phyloP scores from a whole-genome alignment of 495 filamentous ascomycete genomes.

The Aspergillus cavernicola region DNA sequence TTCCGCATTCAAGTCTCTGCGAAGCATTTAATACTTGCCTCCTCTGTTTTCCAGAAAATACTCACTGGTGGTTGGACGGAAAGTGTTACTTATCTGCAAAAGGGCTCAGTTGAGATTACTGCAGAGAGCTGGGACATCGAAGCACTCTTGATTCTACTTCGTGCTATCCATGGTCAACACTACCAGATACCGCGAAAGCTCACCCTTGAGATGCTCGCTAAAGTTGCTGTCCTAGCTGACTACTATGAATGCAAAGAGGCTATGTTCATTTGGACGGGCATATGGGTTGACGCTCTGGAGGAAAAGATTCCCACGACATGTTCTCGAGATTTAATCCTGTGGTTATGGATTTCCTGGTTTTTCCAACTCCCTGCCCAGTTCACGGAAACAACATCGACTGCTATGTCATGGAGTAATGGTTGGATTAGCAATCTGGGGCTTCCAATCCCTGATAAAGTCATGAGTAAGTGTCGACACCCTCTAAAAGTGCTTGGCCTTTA shows the following conservation, averaged over 20 bases:
- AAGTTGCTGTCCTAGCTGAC: conserved; percentile 52
- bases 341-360: conserved; percentile 38
- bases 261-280: conserved; percentile 36
- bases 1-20: conserved; percentile 46
- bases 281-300: conserved; percentile 37
- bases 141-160: conserved; percentile 48
- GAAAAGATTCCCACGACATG: conserved; percentile 14
- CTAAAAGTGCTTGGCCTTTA: neutral
- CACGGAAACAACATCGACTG: conserved; percentile 18
- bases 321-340: conserved; percentile 30
- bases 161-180: conserved; percentile 47
- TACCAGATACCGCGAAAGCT: conserved; percentile 37
- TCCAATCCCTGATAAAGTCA: conserved; percentile 24
- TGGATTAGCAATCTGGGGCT: conserved; percentile 24
- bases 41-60: conserved; percentile 42
- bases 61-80: conserved; percentile 35
- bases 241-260: conserved; percentile 47
- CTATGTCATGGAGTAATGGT: conserved; percentile 19
- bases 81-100: conserved; percentile 24
- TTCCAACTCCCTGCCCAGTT: conserved; percentile 24
- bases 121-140: conserved; percentile 38
- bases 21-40: conserved; percentile 48
- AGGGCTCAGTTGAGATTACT: conserved; percentile 42
- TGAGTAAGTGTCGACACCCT: conserved; percentile 15
- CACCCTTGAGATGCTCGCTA: conserved; percentile 44